Percentiles rank a stretch among this genome's conserved stretches.
phyloP scores from a whole-genome alignment of 352 stramenopile species.

The Phytophthora foliorum region DNA sequence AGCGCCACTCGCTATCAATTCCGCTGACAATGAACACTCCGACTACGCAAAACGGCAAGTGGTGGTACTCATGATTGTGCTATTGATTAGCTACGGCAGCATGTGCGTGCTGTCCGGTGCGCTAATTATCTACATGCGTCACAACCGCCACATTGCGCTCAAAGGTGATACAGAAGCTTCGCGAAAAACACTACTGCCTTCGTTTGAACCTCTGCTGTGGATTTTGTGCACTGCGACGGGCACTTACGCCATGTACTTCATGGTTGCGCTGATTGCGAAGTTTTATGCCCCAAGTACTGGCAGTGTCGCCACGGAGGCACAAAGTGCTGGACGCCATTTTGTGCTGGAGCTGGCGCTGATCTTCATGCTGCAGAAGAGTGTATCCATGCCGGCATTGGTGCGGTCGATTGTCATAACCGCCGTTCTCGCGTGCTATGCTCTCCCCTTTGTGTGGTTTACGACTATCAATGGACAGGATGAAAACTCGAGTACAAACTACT shows the following conservation, averaged over 20 bases:
- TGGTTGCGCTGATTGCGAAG: constrained; percentile 31
- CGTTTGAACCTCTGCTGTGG: constrained; percentile 64
- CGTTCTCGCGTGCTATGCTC: constrained; percentile 46
- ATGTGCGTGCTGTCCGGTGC: constrained; percentile 44
- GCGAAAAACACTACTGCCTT: constrained; percentile 56
- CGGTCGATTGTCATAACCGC: constrained; percentile 43
- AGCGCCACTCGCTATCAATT: neutral
- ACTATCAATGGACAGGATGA: constrained; percentile 18
- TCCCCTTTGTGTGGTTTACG: constrained; percentile 53
- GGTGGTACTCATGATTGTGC: constrained; percentile 40
- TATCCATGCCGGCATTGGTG: constrained; percentile 53
- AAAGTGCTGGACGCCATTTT: constrained; percentile 58
- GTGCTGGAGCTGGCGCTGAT: constrained; percentile 54
- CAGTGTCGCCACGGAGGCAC: constrained; percentile 32
- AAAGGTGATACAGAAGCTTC: constrained; percentile 50
- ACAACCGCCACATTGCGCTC: constrained; percentile 49
- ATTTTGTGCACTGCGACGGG: constrained; percentile 41
- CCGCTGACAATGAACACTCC: constrained; percentile 8
- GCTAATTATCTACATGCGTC: constrained; percentile 58
- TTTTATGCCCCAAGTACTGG: constrained; percentile 30
- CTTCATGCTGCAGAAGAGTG: constrained; percentile 68
- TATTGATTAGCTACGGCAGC: constrained; percentile 48
- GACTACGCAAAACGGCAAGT: constrained; percentile 39
- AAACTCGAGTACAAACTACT: constrained; percentile 33
- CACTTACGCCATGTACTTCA: constrained; percentile 45